Evolutionary conservation across 2,329 filamentous ascomycete genomes (phyloP).

Genomic region (Tolypocladium album): DNA sequence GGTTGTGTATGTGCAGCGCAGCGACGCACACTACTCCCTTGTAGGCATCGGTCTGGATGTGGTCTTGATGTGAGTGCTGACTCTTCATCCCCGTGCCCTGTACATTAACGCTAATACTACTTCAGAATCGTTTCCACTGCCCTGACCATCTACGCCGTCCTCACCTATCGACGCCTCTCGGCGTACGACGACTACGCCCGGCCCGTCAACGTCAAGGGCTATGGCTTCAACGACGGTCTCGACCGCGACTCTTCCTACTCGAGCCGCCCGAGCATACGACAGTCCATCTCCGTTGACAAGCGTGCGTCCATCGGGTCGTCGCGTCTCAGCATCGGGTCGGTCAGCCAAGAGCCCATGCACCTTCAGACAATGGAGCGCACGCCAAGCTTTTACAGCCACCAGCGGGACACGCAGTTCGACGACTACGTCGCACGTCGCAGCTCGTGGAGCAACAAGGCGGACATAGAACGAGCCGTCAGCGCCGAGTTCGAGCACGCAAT

Average conservation of each 20-base stretch:
- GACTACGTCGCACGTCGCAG: constrained; percentile 27
- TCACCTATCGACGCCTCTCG: constrained; percentile 35
- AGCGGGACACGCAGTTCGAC: constrained; percentile 36
- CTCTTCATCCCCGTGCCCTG: background rate
- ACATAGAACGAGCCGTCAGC: constrained; percentile 17
- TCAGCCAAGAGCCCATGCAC: constrained; percentile 8
- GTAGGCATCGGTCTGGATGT: constrained; percentile 38
- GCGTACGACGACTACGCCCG: constrained; percentile 39
- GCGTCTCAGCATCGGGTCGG: constrained; percentile 18
- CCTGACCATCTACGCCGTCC: constrained; percentile 34
- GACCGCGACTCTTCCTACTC: constrained; percentile 16
- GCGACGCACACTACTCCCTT: constrained; percentile 35
- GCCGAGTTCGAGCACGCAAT: constrained; percentile 19
- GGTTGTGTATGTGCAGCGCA: constrained; percentile 34
- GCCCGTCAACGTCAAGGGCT: constrained; percentile 37
- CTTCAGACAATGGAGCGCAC: constrained; percentile 12
- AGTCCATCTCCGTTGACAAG: constrained; percentile 16
- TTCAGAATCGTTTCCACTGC: constrained; percentile 30
- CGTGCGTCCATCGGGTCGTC: constrained; percentile 14
- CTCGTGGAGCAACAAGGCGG: constrained; percentile 12
- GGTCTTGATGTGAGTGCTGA: constrained; percentile 32
- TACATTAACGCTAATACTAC: constrained; percentile 1
- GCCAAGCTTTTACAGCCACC: constrained; percentile 28
- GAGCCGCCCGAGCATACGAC: constrained; percentile 8
- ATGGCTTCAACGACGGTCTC: constrained; percentile 28